Evolutionary conservation across 176 grass and related monocot genomes (phyloP), one percentile per base, ranked within the genome.

Genomic region (Aegilops umbellulata): DNA sequence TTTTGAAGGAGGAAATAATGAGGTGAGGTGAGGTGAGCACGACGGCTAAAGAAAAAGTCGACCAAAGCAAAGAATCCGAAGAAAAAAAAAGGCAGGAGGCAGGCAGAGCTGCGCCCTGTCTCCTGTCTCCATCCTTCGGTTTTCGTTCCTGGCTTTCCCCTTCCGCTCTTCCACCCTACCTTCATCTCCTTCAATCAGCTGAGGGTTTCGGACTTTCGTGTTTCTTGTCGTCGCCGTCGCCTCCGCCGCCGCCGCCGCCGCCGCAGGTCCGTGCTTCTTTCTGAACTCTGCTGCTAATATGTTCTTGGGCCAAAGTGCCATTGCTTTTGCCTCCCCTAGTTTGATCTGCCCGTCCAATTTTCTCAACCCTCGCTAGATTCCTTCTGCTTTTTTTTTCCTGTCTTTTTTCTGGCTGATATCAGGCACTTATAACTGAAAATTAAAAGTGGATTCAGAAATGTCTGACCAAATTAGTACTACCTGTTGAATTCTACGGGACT

Each of bases 61-160:
- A 20, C 86, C 38, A 47, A 47, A 69, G 74, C 70, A 83, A 88
- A 22, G 81, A 84, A 88, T 84, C 87, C 87, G 79, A 29, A 38
- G 65, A 16, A 65, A 67, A 12, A 16, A 66, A 65, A 66, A 14
- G 8, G n/a, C 31, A 46, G 42, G 19, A 61, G 49, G 9, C 51
- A 58, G 60, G 19, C 51, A 58, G 60, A 42, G 47, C 80, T 62
- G 80, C 64, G 34, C 58, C 41, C 42, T 42, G 44, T 68, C 83
- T 78, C 5, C 78, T 49, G 17, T 61, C 72, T 27, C 72, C 15
- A 26, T 75, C 72, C 35, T 60, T 71, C 60, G 73, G 60, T 38
- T 23, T 65, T 7, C n/a, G 36, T 84, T 76, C 82, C 82, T 84
- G 16, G 71, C 58, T 61, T 74, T 27, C 36, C 24, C 35, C 16